Base-by-base conservation (phyloP, 1,284 basidiomycete genomes). In the Leucoagaricus sp. region DNA sequence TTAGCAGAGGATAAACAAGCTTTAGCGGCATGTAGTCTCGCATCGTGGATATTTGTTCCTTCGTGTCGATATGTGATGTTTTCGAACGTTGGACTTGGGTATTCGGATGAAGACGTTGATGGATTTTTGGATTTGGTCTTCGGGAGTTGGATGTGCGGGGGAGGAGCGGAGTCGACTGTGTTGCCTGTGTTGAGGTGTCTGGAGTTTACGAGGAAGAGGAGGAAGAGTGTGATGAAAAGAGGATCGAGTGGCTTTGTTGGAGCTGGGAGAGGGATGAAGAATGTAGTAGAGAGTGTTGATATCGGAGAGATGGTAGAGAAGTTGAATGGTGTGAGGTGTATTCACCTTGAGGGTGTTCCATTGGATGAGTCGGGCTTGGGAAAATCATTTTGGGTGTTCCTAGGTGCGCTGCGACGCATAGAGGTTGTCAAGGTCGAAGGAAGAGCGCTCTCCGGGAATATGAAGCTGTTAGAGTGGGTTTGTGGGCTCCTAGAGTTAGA, bases 21-120 rank as follows among this genome's bases (percentile, higher is more conserved):
- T 8, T 60, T 68, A 41, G 44, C 49, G n/a, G 59, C 62, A 7
- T 70, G 66, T 46, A 61, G 64, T 33, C 59, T 67, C 7, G 59
- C 62, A 17, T 60, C 63, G 0, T 54, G 59, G 21, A 45, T 47
- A 12, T 60, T 69, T 47, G 52, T 64, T 21, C 52, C 60, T 17
- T 41, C 61, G 3, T 60, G 60, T 38, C 61, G 65, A 26, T 60
- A 59, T n/a, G 56, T 59, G 28, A 61, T 67, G 38, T 68, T 69
- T 47, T 52, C 53, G 2, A 61, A 65, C n/a, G 41, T 69, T 9
- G 52, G 26, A 15, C 31, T 68, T 21, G 62, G 62, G 13, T 63
- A 58, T 45, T 55, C 60, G 2, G 38, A 49, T 46, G 56, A 61
- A 3, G 38, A 49, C 2, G 58, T 67, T 7, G 55, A 55, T 50